Evolutionary conservation across 306 rosid species (phyloP).

Genomic region (barrel medic (Medicago truncatula)): MtrunA17r5.0-ANR NC_053048.1:47926501-47927000

Average conservation of each 20-base stretch:
- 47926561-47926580: constrained; percentile 15
- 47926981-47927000: constrained; percentile 21
- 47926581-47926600: not conserved
- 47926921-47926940: constrained; percentile 6
- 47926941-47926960: constrained; percentile 4
- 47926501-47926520: constrained; percentile 8
- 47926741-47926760: not conserved
- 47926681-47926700: no score
- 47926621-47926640: constrained; percentile 1
- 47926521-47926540: not conserved
- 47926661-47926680: no score
- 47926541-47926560: not conserved
- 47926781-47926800: constrained; percentile 6
- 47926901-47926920: constrained; percentile 9
- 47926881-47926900: constrained; percentile 3
- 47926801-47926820: constrained; percentile 13
- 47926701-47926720: not conserved
- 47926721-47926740: constrained; percentile 9
- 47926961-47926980: constrained; percentile 10
- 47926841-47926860: constrained; percentile 2
- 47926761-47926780: constrained; percentile 17
- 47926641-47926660: constrained; percentile 1
- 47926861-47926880: constrained; percentile 4
- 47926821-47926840: not conserved
- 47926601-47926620: constrained; percentile 1